Base-by-base conservation (phyloP, 352 stramenopile species). In the Phytophthora ramorum region DNA sequence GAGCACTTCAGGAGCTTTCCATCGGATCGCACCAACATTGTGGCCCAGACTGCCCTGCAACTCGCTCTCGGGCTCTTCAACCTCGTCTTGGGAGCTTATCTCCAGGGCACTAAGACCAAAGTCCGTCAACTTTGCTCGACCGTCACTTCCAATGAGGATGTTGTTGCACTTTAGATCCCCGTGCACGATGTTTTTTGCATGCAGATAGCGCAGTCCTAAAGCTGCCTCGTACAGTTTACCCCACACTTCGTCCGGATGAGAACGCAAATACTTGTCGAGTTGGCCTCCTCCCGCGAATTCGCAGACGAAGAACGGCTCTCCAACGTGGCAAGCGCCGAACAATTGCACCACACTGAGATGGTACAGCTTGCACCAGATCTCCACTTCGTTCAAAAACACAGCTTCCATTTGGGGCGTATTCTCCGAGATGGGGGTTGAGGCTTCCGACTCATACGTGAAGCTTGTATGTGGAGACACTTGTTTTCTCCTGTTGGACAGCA, bases 141-240 rank as follows among this genome's bases (percentile, higher is more conserved):
- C 57, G 8, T 72, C 63, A 10, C 38, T 63, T 1, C 64, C 64
- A 7, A 72, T n/a, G 7, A 65, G 30, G 16, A 65, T 58, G 53
- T 66, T 66, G 58, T 66, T 59, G 12, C 48, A 66, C 22, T 66
- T 97, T 7, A 97, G 67, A 56, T 97, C 89, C 4, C 83, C 72
- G 50, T 97, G 90, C 7, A 96, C 63, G 3, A 91, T 53, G 6
- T 22, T 10, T 48, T 61, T 48, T 46, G 53, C 12, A 20, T 63
- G 73, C 86, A 88, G 19, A 89, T 67, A 94, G 26, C 56, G 28
- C 0, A 96, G 54, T 6, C 83, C 89, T 16, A 75, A 41, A 1
- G 69, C 69, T 2, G 65, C 53, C 14, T 83, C 64, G 24, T 58
- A 55, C 49, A 80, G 12, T 28, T 72, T 61, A 8, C 32, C 22